Base-by-base conservation (phyloP, 495 filamentous ascomycete species). In the Evansstolkia leycettana region DNA sequence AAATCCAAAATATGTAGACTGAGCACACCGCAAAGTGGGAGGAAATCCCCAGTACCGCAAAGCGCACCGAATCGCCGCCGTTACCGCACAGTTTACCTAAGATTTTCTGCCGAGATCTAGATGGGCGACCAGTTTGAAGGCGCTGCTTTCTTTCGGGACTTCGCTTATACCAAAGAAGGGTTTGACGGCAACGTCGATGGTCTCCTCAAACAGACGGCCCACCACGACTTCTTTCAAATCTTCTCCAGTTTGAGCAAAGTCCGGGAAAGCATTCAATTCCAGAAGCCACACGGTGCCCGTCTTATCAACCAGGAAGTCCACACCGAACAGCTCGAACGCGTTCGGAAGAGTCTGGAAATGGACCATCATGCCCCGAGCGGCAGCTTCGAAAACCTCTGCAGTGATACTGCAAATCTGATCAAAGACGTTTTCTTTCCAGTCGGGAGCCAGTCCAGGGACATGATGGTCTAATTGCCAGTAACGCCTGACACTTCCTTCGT, bases 221-320 rank as follows among this genome's bases (percentile, higher is more conserved):
- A 98, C 76, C 36, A 95, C 55, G 19, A 40, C 39, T 4, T 62
- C 70, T 46, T 64, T 76, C 38, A 84, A 54, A 32, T 78, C 73
- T 8, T 73, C 75, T 2, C 90, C 89, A 9, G 85, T 94, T 72
- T 95, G 89, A 48, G 57, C 73, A 48, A 95, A 95, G 58, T 98
- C 90, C 30, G 90, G 90, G 55, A 88, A 98, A 1, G 89, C 82
- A 60, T 98, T 98, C n/a, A 93, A 71, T 65, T 98, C 90, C 34
- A 98, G 55, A 48, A 96, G 56, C 69, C 72, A 94, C 14, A 75
- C 72, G 2, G 38, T 67, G 0, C 75, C 76, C 3, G 41, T 31
- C 4, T 55, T 69, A 53, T 88, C 84, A 9, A 94, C 77, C 41
- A 98, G 45, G 51, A 92, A 98, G 50, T 98, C 90, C 16, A 96